phyloP scores from a whole-genome alignment of 2,329 filamentous ascomycete genomes.

The Monilinia fructigena region DNA sequence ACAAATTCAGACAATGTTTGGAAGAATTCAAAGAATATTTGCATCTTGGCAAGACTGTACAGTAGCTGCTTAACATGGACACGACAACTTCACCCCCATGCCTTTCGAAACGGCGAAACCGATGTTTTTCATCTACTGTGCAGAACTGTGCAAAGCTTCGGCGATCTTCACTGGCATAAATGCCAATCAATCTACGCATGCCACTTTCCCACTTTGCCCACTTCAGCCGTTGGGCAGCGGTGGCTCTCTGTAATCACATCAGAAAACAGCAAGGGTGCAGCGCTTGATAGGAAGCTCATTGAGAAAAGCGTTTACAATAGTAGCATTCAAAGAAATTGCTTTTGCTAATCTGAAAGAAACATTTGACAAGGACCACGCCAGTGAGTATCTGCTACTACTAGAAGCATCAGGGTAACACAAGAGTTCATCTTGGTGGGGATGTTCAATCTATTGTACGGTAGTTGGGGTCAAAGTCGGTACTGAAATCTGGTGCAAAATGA shows the following conservation, averaged over 20 bases:
- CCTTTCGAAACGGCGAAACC: conserved; percentile 14
- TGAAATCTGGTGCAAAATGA: conserved; percentile 19
- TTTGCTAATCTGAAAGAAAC: conserved; percentile 4
- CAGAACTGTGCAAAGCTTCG: not conserved
- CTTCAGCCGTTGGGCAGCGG: conserved; percentile 18
- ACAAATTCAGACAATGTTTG: not conserved
- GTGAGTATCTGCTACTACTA: not conserved
- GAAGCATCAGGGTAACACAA: not conserved
- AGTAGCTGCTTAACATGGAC: conserved; percentile 9
- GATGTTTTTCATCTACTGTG: not conserved
- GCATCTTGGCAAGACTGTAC: not conserved
- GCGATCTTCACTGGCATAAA: conserved; percentile 14
- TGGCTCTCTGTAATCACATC: conserved; percentile 3
- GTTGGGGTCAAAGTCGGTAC: conserved; percentile 12
- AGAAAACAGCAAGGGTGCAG: not conserved
- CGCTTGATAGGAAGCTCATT: not conserved
- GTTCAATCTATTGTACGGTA: not conserved
- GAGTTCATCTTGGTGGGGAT: not conserved
- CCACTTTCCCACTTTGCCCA: conserved; percentile 15
- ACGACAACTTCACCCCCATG: conserved; percentile 2
- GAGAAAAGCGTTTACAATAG: conserved; percentile 1
- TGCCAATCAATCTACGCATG: conserved; percentile 7
- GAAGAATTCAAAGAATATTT: not conserved
- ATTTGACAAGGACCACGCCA: conserved; percentile 2
- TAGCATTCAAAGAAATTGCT: conserved; percentile 9